Base-by-base conservation (phyloP, 768 basidiomycete species). In the Boletus insuetus region DNA sequence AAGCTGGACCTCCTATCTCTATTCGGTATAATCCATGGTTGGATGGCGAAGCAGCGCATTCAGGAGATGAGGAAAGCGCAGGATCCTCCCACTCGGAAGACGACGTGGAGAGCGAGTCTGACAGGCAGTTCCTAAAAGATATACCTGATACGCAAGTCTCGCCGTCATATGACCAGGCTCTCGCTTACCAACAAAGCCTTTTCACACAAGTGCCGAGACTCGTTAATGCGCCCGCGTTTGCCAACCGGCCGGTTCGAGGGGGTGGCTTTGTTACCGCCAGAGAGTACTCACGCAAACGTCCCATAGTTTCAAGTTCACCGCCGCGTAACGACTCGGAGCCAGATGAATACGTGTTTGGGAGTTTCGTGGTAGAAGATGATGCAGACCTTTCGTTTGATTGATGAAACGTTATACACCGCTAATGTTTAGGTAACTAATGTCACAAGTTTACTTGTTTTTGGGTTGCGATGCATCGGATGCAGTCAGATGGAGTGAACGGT, bases 361-460 rank as follows among this genome's bases (percentile, higher is more conserved):
- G 87, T 65, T 94, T 94, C 61, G 82, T 94, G 16, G 90, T 94
- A 13, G 82, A 77, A 51, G 91, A 94, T 64, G 87, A 90, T 40
- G 86, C 79, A 20, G 86, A 89, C 32, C 79, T 88, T 49, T 79
- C 77, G 22, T 84, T 80, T 56, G 69, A 71, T 29, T 51, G 41
- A 49, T 37, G 35, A 41, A 34, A 43, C 35, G 8, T 38, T 50
- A 55, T 29, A 45, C 24, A 42, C 31, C n/a, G 16, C n/a, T 66
- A 55, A 55, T 59, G 38, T 17, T 20, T 29, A 26, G 24, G 22
- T 40, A 46, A 16, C 0, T 12, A 51, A 54, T 54, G 13, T 35
- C 14, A 35, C 13, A 14, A 35, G 14, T 35, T 35, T 35, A 12
- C 32, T 32, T 11, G 32, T 34, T 11, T 10, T 32, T 10, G 32